Evolutionary conservation across 495 filamentous ascomycete genomes (phyloP).

Genomic region (Lepidopterella palustris): DNA sequence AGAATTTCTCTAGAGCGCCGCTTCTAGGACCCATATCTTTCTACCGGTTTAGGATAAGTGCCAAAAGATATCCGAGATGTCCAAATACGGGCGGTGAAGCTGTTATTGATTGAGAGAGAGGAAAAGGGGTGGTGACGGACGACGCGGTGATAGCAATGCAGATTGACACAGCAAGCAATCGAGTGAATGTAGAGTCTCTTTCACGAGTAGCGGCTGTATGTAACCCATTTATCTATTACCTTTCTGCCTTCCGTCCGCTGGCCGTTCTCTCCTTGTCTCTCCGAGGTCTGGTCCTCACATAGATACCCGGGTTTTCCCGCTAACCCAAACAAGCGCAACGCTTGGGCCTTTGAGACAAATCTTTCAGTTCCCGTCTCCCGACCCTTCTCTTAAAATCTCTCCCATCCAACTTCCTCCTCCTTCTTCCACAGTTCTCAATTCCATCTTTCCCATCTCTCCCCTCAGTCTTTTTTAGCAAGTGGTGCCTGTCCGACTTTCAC

Average conservation of each 20-base stretch:
- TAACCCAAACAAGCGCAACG: not conserved
- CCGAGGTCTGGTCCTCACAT: too few relatives aligned
- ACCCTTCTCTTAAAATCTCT: not conserved
- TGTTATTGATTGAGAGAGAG: not conserved
- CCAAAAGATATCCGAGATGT: not conserved
- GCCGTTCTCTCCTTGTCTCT: too few relatives aligned
- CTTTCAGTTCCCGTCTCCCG: not conserved
- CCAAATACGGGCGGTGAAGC: not conserved
- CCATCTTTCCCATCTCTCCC: not conserved
- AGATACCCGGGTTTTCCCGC: not conserved
- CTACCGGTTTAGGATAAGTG: not conserved
- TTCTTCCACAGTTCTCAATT: not conserved
- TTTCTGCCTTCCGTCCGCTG: not conserved
- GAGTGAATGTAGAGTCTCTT: not conserved
- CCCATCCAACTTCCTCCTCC: not conserved
- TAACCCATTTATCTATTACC: not conserved
- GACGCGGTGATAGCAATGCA: not conserved
- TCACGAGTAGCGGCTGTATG: not conserved
- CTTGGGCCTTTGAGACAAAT: not conserved
- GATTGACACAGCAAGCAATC: too few relatives aligned
- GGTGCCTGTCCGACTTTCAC: constrained; percentile 28
- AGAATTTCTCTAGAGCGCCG: not conserved
- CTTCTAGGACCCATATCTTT: not conserved
- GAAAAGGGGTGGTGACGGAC: not conserved
- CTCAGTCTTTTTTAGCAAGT: not conserved